Evolutionary conservation across 2,329 filamentous ascomycete species (phyloP).

Genomic region (Nemania sp.): DNA sequence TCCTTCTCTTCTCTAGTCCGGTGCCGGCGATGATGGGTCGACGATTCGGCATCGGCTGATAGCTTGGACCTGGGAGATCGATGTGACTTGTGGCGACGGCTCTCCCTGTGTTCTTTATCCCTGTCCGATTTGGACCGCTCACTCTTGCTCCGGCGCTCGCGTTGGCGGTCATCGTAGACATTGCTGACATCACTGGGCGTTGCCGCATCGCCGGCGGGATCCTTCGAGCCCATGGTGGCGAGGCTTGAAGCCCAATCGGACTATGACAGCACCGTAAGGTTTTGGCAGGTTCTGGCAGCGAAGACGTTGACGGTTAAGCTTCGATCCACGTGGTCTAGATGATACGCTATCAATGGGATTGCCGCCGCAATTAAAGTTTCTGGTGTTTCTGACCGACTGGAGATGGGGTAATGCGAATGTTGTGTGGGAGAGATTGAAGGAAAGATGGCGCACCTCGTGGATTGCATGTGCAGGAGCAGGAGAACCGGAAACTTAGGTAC

Average conservation of each 20-base stretch:
- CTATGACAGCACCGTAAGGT: conserved; percentile 31
- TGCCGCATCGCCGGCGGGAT: conserved; percentile 30
- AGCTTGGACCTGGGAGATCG: conserved; percentile 36
- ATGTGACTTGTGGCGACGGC: conserved; percentile 34
- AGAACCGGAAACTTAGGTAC: conserved; percentile 13
- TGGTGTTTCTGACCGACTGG: conserved; percentile 1
- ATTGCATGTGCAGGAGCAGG: conserved; percentile 14
- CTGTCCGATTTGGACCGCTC: conserved; percentile 29
- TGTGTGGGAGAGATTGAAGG: conserved; percentile 17
- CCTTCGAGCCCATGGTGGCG: conserved; percentile 37
- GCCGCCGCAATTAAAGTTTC: conserved; percentile 2
- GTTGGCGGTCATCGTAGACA: conserved; percentile 29
- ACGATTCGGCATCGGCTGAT: conserved; percentile 34
- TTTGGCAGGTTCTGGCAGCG: conserved; percentile 19
- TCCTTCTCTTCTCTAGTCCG: conserved; percentile 40
- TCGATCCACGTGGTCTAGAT: conserved; percentile 19
- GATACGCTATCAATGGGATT: neutral
- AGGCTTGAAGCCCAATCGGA: conserved; percentile 39
- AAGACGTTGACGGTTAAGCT: conserved; percentile 22
- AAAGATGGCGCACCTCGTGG: conserved; percentile 22
- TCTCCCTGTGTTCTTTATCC: conserved; percentile 30
- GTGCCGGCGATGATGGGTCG: conserved; percentile 35
- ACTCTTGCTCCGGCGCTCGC: conserved; percentile 32
- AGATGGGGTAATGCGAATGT: conserved; percentile 12
- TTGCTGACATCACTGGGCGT: conserved; percentile 22